phyloP scores from a whole-genome alignment of 2,329 filamentous ascomycete species.

The Raffaelea albimanens region DNA sequence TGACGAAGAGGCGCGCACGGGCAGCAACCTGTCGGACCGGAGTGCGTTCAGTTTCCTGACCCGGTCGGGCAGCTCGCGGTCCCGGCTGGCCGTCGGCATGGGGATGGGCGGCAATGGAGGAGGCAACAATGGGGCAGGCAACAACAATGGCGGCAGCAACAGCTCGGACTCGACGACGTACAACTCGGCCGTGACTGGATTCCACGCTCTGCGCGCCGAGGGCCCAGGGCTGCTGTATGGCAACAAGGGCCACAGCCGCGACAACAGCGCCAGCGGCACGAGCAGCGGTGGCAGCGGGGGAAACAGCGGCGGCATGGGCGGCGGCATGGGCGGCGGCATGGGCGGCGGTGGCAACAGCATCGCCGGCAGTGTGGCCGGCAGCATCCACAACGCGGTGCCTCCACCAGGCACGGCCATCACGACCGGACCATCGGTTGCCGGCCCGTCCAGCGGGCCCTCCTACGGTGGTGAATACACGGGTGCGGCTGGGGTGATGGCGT shows the following conservation, averaged over 20 bases:
- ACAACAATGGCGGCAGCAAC: slow-evolving; percentile 31
- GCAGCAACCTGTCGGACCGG: slow-evolving; percentile 46
- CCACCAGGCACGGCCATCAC: neutral
- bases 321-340: neutral
- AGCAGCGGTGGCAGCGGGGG: neutral
- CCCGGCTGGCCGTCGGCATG: slow-evolving; percentile 18
- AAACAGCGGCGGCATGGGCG: neutral
- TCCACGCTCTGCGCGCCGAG: slow-evolving; percentile 42
- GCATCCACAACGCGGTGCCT: neutral
- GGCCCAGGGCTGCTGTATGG: slow-evolving; percentile 35
- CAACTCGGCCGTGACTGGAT: slow-evolving; percentile 33
- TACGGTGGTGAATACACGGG: neutral
- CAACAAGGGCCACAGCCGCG: slow-evolving; percentile 18
- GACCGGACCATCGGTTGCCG: neutral
- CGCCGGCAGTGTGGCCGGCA: neutral
- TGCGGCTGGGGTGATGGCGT: neutral
- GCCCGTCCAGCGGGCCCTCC: neutral
- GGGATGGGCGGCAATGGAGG: neutral
- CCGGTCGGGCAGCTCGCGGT: slow-evolving; percentile 17
- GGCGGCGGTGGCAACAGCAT: neutral
- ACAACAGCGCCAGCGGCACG: slow-evolving; percentile 2
- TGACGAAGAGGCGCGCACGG: slow-evolving; percentile 43
- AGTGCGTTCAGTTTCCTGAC: slow-evolving; percentile 31
- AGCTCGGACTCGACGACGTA: slow-evolving; percentile 33
- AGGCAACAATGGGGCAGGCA: slow-evolving; percentile 14